Evolutionary conservation across 2,329 filamentous ascomycete species (phyloP).

Genomic region (Colletotrichum lentis): DNA sequence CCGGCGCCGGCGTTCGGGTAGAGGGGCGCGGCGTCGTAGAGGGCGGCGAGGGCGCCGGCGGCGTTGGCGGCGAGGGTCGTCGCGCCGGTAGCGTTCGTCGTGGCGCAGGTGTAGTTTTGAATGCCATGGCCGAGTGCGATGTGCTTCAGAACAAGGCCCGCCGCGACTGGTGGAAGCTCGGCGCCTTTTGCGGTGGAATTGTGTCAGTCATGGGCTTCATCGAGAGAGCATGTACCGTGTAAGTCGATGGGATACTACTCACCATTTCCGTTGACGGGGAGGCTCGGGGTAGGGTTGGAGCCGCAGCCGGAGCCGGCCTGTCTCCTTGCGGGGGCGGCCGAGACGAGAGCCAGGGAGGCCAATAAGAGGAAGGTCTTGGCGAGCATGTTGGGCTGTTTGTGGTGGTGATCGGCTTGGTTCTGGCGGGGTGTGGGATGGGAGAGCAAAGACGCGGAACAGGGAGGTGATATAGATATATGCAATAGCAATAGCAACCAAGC

Average conservation of each 20-base stretch:
- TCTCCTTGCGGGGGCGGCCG: slow-evolving; percentile 43
- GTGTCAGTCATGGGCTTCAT: slow-evolving; percentile 37
- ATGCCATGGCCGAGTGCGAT: slow-evolving; percentile 70
- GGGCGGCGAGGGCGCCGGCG: slow-evolving; percentile 66
- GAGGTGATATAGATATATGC: slow-evolving; percentile 28
- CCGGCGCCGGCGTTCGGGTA: slow-evolving; percentile 55
- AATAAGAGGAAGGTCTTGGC: slow-evolving; percentile 47
- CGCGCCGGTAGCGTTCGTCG: slow-evolving; percentile 44
- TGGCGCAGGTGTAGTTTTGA: slow-evolving; percentile 72
- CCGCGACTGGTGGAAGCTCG: slow-evolving; percentile 56
- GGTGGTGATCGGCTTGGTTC: slow-evolving; percentile 16
- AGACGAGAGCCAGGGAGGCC: slow-evolving; percentile 47
- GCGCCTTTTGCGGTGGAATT: slow-evolving; percentile 42
- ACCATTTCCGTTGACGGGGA: slow-evolving; percentile 53
- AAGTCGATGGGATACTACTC: slow-evolving; percentile 40
- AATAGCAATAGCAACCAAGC: slow-evolving; percentile 27
- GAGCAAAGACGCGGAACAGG: neutral
- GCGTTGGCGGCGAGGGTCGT: slow-evolving; percentile 45
- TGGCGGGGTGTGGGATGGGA: slow-evolving; percentile 3
- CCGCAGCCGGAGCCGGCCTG: slow-evolving; percentile 38
- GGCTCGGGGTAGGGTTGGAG: slow-evolving; percentile 41
- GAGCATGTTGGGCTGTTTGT: slow-evolving; percentile 38
- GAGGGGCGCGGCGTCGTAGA: slow-evolving; percentile 65
- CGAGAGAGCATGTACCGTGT: slow-evolving; percentile 17
- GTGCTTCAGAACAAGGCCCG: slow-evolving; percentile 56